A percentile compares a stretch with the other conserved stretches of the same genome.
These are phyloP conservation scores for Tremella mesenterica DNA, from an alignment of 768 basidiomycete species.

Conservation along the genomic window DNA sequence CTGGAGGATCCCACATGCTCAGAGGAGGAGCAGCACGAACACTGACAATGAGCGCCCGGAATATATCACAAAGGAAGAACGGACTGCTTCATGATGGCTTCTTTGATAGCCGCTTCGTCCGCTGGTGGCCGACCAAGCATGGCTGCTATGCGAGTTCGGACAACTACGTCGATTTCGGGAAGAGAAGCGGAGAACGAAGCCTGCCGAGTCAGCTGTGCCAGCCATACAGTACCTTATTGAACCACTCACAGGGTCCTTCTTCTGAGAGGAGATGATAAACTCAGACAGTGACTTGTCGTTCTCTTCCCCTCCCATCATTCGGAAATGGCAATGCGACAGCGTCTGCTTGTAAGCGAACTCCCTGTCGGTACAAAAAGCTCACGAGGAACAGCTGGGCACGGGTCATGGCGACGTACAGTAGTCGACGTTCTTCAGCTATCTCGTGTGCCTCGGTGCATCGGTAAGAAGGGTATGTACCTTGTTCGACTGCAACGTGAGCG, in stretches of 20 bases:
- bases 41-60: conserved; percentile 7
- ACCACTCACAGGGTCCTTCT: conserved; percentile 48
- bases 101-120: conserved; percentile 24
- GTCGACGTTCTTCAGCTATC: conserved; percentile 70
- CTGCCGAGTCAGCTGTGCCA: conserved; percentile 11
- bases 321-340: conserved; percentile 32
- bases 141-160: conserved; percentile 51
- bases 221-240: conserved; percentile 20
- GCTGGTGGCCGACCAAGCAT: conserved; percentile 48
- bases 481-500: conserved; percentile 52
- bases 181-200: conserved; percentile 50
- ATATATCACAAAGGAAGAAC: conserved; percentile 2
- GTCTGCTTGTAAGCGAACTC: conserved; percentile 14
- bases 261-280: conserved; percentile 52
- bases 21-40: conserved; percentile 29
- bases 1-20: conserved; percentile 31
- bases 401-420: conserved; percentile 83
- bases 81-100: conserved; percentile 34
- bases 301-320: conserved; percentile 50
- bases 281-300: conserved; percentile 53
- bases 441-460: conserved; percentile 55
- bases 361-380: conserved; percentile 5
- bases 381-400: conserved; percentile 64
- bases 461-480: conserved; percentile 66
- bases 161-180: conserved; percentile 47